These are phyloP conservation scores for Marchantia polymorpha DNA, from an alignment of 225 moss, liverwort and hornwort species.

Conservation along the genomic window DNA sequence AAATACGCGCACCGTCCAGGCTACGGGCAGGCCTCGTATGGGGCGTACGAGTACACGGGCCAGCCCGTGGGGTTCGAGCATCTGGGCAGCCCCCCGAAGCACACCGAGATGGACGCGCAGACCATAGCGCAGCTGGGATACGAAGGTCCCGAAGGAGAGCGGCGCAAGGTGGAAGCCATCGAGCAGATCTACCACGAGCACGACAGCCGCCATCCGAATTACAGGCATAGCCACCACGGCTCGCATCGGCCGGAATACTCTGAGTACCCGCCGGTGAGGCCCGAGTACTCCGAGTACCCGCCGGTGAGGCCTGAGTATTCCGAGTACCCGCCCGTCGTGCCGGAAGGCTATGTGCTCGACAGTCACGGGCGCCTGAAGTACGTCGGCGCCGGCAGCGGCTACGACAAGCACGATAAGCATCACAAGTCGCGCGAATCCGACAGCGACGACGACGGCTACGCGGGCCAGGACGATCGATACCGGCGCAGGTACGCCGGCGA, in stretches of 20 bases:
- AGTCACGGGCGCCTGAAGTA: conserved; percentile 10
- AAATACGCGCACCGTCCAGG: conserved; percentile 6
- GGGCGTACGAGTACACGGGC: conserved; percentile 42
- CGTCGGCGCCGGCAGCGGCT: background rate
- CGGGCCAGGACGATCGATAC: background rate
- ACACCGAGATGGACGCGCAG: conserved; percentile 35
- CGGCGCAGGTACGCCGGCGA: conserved; percentile 21
- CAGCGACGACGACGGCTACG: conserved; percentile 16
- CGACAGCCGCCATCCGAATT: conserved; percentile 12
- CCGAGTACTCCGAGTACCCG: background rate
- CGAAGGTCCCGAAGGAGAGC: conserved; percentile 51
- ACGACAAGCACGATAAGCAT: conserved; percentile 7
- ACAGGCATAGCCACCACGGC: conserved; percentile 12
- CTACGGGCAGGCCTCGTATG: background rate
- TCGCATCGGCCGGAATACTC: conserved; percentile 8
- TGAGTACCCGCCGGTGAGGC: background rate
- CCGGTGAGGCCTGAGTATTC: conserved; percentile 14
- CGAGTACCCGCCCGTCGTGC: background rate
- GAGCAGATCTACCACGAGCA: conserved; percentile 33
- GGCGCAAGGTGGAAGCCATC: conserved; percentile 45
- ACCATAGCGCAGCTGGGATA: conserved; percentile 52
- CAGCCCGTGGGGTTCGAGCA: conserved; percentile 51
- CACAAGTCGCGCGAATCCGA: conserved; percentile 10
- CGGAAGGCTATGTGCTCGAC: conserved; percentile 8
- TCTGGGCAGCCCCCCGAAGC: conserved; percentile 46